Percentiles rank a stretch among this genome's conserved stretches.
Conservation (phyloP, 2,329 filamentous ascomycete genomes). For the Alternaria arbusti region DNA sequence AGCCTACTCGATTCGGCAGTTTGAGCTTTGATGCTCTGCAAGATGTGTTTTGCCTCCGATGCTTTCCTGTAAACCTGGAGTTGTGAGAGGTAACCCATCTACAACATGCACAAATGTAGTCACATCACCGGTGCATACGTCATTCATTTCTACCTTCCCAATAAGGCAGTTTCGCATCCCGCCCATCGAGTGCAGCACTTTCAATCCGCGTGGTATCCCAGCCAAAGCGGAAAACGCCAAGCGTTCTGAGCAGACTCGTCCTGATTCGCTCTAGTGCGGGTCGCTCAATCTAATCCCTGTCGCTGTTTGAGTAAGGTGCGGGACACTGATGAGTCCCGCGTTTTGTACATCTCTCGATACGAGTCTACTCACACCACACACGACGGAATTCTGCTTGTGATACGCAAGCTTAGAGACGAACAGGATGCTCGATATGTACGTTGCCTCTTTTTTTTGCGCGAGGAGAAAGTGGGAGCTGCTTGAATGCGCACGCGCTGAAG, state of each 20-base stretch:
- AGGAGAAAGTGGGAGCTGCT: background rate
- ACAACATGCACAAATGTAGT: background rate
- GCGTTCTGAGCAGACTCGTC: background rate
- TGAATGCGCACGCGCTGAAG: background rate
- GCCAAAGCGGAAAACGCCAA: background rate
- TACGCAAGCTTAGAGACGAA: background rate
- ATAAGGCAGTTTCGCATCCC: background rate
- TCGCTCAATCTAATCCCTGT: slow-evolving; percentile 6
- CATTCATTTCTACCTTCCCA: background rate
- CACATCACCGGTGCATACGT: background rate
- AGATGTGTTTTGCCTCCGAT: background rate
- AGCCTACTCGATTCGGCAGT: slow-evolving; percentile 36
- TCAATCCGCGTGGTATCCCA: background rate
- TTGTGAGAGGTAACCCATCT: background rate
- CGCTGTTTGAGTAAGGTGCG: slow-evolving; percentile 8
- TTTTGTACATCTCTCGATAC: slow-evolving; percentile 4
- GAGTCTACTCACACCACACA: slow-evolving; percentile 15
- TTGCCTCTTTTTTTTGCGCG: background rate
- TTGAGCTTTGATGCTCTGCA: slow-evolving; percentile 19
- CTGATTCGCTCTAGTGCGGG: slow-evolving; percentile 7
- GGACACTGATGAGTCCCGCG: slow-evolving; percentile 13
- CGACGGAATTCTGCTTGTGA: slow-evolving; percentile 14
- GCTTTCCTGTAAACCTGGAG: background rate
- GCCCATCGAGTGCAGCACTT: slow-evolving; percentile 3
- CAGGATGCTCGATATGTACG: slow-evolving; percentile 44